phyloP scores from a whole-genome alignment of 2,329 filamentous ascomycete genomes.

The Neurospora sp. region DNA sequence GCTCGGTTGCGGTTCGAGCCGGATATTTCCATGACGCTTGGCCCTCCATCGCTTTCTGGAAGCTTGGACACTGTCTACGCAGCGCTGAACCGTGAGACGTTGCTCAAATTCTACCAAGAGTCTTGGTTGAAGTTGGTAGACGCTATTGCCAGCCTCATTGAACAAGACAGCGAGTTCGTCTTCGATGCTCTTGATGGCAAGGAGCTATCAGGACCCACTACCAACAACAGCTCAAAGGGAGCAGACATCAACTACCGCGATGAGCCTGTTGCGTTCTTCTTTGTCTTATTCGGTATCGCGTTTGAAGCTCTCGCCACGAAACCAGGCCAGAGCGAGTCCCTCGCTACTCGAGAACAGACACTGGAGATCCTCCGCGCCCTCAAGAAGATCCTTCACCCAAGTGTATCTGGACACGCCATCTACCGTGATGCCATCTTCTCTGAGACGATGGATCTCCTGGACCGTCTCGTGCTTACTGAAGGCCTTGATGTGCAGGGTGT shows the following conservation, averaged over 20 bases:
- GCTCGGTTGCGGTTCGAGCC: slow-evolving; percentile 86
- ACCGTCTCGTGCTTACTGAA: slow-evolving; percentile 86
- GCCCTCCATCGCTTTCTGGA: slow-evolving; percentile 69
- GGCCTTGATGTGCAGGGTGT: slow-evolving; percentile 79
- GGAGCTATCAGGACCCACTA: slow-evolving; percentile 37
- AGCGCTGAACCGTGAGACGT: slow-evolving; percentile 84
- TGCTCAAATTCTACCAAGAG: slow-evolving; percentile 92
- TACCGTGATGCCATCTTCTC: slow-evolving; percentile 94
- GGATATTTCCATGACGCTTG: slow-evolving; percentile 85
- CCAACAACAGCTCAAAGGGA: slow-evolving; percentile 46
- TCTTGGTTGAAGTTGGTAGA: slow-evolving; percentile 95
- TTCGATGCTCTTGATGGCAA: slow-evolving; percentile 95
- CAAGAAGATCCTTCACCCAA: slow-evolving; percentile 89
- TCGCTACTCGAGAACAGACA: slow-evolving; percentile 67
- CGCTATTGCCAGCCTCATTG: slow-evolving; percentile 92
- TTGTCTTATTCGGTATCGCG: slow-evolving; percentile 90
- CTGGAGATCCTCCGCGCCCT: slow-evolving; percentile 77
- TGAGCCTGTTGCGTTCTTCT: slow-evolving; percentile 97
- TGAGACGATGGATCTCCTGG: slow-evolving; percentile 92
- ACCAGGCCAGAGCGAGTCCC: slow-evolving; percentile 52
- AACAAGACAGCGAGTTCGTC: slow-evolving; percentile 95
- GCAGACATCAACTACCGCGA: slow-evolving; percentile 94
- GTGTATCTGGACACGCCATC: slow-evolving; percentile 91
- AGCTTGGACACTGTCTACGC: slow-evolving; percentile 92
- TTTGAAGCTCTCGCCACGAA: slow-evolving; percentile 91